Evolutionary conservation across 371 early-diverging fungal species (phyloP), one percentile per base, ranked within the genome.

Genomic region (Funneliformis caledonium): DNA sequence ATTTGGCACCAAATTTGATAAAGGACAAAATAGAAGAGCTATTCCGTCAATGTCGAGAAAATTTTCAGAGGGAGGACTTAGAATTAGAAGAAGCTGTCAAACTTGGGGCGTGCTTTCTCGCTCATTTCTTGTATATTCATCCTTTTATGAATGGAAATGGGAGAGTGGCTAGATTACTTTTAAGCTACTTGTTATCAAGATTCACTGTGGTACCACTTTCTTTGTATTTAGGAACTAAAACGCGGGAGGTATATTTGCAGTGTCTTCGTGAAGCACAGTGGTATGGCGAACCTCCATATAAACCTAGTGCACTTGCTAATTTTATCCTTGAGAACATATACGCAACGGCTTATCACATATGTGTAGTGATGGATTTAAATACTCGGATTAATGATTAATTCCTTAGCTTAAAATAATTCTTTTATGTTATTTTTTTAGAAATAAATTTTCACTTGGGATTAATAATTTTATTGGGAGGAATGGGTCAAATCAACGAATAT

Each of bases 191-290:
- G 45, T 3, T 72, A 72, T 72, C 72, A 72, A 72, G 45, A 26
- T 72, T 72, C 31, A 72, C 72, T 10, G 72, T 72, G 47, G 45
- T 72, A 9, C 47, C 72, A 43, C 72, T 72, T 72, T 72, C 72
- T 72, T 72, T 72, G 45, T 72, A 48, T 72, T 43, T 19, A 72
- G 72, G 72, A 72, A 4, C 72, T 72, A 72, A 72, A 72, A 72
- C 72, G 43, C 47, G 72, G 16, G 45, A 72, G 37, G 72, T 72
- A 45, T 72, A 72, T 72, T 72, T 72, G 43, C 45, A 72, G 45
- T 72, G 47, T 47, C 72, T 72, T 26, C 72, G 72, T 72, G 72
- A 72, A 72, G 47, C 72, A 72, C 1, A 1, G 37, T 19, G 72
- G 48, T 72, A 72, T 72, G 45, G 43, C 14, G 48, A 72, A 43